Base-by-base conservation (phyloP, 768 basidiomycete species). In the Podaxis sp. region DNA sequence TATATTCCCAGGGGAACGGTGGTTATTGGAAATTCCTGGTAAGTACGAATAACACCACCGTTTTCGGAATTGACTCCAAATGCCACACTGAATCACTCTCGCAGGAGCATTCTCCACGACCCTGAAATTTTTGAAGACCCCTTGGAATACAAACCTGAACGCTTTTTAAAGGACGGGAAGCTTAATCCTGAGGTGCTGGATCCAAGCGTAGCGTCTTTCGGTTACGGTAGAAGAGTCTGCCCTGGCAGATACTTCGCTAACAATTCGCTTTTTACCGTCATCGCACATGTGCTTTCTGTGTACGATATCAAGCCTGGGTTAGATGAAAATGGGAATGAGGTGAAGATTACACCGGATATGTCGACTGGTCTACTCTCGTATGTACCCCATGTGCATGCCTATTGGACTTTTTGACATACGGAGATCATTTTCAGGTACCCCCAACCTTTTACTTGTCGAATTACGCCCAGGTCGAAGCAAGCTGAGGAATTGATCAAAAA, bases 181-280 rank as follows among this genome's bases (percentile, higher is more conserved):
- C 64, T 68, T 27, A 66, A 71, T 59, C 65, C 66, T 0, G 43
- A 66, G 38, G 67, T 67, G 13, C 65, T 66, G 40, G 65, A 73
- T 51, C 72, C 74, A 3, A 67, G 65, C 24, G 53, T 59, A 33
- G 68, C 68, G n/a, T 70, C 69, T 19, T 76, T 75, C 58, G 73
- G 76, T 11, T 75, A 68, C 64, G 76, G 76, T 7, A 37, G 52
- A 36, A 71, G 73, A 52, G 66, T 72, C 17, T 73, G 70, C 25
- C 69, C 72, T 17, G 72, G 71, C 15, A 59, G 69, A 51, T 55
- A 68, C 46, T 63, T 71, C 56, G 66, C 61, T 43, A 66, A 70
- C 17, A 66, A 70, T 41, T 65, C 69, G 7, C 63, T 72, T 1
- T 72, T 65, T 22, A 29, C 59, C 1, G 64, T 66, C 12, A 64